Percentiles rank a stretch among this genome's conserved stretches.
Conservation (phyloP, 164 flowering plant species). For the Liquidambar formosana region DNA sequence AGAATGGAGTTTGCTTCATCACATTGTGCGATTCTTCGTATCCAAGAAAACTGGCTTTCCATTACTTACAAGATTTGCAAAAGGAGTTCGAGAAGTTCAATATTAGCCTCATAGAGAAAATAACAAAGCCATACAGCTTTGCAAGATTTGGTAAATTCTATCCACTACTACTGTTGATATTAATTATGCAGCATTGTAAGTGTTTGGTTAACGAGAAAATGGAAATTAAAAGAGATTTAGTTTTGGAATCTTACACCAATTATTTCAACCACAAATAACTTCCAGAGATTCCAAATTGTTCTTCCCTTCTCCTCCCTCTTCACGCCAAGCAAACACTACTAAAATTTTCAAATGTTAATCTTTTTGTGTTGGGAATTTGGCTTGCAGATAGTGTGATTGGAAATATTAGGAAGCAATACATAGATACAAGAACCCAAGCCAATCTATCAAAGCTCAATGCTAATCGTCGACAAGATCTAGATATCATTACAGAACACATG, state of each 20-base stretch:
- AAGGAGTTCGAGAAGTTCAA: conserved; percentile 46
- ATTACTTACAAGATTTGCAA: conserved; percentile 46
- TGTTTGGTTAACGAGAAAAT: not conserved
- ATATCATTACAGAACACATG: conserved; percentile 30
- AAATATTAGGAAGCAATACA: conserved; percentile 43
- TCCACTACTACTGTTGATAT: too few species aligned
- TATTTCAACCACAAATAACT: not conserved
- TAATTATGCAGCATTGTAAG: not conserved
- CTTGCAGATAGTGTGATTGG: conserved; percentile 46
- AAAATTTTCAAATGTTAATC: too few species aligned
- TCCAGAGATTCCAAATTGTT: not conserved
- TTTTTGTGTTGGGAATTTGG: not conserved
- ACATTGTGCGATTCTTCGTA: conserved; percentile 48
- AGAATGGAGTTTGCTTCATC: conserved; percentile 46
- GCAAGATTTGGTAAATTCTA: conserved; percentile 43
- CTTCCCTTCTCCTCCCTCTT: too few species aligned
- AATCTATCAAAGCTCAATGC: conserved; percentile 49
- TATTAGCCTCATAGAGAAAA: conserved; percentile 22
- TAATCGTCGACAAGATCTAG: conserved; percentile 31
- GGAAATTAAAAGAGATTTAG: too few species aligned
- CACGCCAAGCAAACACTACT: too few species aligned
- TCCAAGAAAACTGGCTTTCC: conserved; percentile 56
- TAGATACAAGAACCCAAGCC: conserved; percentile 57
- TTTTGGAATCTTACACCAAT: too few species aligned
- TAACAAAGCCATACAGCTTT: conserved; percentile 47